Conservation (phyloP, 345 rosid species). For the Salix suchowensis region DNA sequence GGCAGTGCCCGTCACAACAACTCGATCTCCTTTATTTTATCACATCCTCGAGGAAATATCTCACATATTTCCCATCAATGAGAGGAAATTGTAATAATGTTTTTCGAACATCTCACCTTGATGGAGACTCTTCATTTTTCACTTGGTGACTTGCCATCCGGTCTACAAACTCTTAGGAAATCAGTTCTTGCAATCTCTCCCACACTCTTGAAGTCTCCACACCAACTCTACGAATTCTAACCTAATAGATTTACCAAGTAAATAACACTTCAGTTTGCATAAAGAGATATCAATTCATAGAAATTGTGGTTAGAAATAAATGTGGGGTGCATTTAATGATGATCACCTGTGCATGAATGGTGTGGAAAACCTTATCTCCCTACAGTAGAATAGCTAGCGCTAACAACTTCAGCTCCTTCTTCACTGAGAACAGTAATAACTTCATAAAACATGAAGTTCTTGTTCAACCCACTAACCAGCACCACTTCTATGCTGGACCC, state of each 20-base stretch:
- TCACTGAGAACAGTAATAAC: constrained; percentile 38
- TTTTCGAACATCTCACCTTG: not conserved
- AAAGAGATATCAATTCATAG: not conserved
- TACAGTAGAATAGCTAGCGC: constrained; percentile 37
- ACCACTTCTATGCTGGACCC: constrained; percentile 41
- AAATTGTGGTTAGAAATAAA: not conserved
- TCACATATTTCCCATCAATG: not conserved
- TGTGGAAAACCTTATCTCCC: constrained; percentile 45
- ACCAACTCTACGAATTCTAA: constrained; percentile 42
- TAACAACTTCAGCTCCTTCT: constrained; percentile 58
- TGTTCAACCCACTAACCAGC: constrained; percentile 34
- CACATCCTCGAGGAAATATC: not conserved
- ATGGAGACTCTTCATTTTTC: not conserved
- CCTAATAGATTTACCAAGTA: constrained; percentile 22
- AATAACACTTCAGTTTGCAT: not conserved
- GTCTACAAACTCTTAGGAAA: not conserved
- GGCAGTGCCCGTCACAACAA: not conserved
- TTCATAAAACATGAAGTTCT: constrained; percentile 36
- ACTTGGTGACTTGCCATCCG: not conserved
- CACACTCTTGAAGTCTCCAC: constrained; percentile 41
- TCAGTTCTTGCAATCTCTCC: constrained; percentile 36
- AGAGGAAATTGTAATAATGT: not conserved
- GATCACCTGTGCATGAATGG: constrained; percentile 52
- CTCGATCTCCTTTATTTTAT: not conserved
- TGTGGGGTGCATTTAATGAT: not conserved